Conservation (phyloP, 73 alveolate genomes). For the Tetrahymena malaccensis region DNA sequence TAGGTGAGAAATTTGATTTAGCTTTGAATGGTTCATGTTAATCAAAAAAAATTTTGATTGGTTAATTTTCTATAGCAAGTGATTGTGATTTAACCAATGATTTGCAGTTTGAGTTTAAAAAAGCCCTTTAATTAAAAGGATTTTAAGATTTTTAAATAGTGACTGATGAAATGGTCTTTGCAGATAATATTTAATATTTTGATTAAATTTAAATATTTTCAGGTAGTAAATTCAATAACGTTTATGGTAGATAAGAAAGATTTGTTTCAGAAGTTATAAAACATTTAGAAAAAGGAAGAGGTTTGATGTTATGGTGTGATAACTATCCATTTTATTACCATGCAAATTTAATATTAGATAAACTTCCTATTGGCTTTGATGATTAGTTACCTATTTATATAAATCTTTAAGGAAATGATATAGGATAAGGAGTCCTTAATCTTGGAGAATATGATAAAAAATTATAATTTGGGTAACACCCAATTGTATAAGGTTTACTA, state of each 20-base stretch:
- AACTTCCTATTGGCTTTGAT: neutral
- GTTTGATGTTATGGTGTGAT: neutral
- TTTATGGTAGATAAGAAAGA: neutral
- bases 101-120: too few relatives aligned
- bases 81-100: neutral
- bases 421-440: neutral
- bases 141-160: neutral
- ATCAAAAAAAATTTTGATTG: neutral
- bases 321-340: neutral
- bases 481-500: neutral
- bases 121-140: neutral
- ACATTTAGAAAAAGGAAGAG: neutral
- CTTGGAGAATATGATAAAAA: neutral
- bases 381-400: neutral
- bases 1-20: neutral
- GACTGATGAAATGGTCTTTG: neutral
- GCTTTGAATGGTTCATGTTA: neutral
- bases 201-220: neutral
- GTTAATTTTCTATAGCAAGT: neutral
- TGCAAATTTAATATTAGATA: neutral
- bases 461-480: neutral
- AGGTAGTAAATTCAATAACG: neutral
- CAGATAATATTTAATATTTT: neutral
- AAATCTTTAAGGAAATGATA: neutral
- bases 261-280: neutral